Conservation (phyloP, 805 yeast species). For the Scheffersomyces lignosus region DNA sequence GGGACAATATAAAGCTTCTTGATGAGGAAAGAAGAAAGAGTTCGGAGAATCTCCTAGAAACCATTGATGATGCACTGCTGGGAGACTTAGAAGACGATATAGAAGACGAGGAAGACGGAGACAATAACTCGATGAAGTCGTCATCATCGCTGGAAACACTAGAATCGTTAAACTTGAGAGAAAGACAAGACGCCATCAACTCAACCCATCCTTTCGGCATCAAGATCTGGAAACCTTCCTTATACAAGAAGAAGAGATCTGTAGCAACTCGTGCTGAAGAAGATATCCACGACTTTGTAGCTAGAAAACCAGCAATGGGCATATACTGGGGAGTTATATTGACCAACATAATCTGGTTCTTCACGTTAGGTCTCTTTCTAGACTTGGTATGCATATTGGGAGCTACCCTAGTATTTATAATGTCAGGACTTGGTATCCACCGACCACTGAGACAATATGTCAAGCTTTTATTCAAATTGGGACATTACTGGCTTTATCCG, state of each 20-base stretch:
- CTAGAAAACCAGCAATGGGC: constrained; percentile 43
- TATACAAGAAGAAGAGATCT: constrained; percentile 88
- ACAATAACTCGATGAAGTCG: constrained; percentile 26
- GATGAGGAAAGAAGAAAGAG: neutral
- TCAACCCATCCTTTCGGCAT: constrained; percentile 98
- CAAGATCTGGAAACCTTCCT: constrained; percentile 97
- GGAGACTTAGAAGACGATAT: constrained; percentile 17
- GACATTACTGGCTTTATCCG: constrained; percentile 75
- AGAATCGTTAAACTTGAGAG: constrained; percentile 85
- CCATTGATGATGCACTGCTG: constrained; percentile 6
- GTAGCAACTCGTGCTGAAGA: constrained; percentile 89
- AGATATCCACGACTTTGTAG: constrained; percentile 81
- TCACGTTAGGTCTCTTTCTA: constrained; percentile 68
- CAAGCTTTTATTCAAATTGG: constrained; percentile 57
- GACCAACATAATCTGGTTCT: constrained; percentile 73
- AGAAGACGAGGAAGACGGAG: constrained; percentile 20
- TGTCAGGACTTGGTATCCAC: constrained; percentile 43
- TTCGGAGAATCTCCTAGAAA: constrained; percentile 5
- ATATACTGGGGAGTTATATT: constrained; percentile 63
- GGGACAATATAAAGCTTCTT: constrained; percentile 26
- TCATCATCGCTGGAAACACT: constrained; percentile 47
- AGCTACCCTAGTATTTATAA: constrained; percentile 44
- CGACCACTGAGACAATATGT: constrained; percentile 63
- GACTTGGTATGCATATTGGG: constrained; percentile 52
- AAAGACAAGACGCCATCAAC: constrained; percentile 94